phyloP scores from a whole-genome alignment of 2,329 filamentous ascomycete genomes.

The Aspergillus chevalieri region DNA sequence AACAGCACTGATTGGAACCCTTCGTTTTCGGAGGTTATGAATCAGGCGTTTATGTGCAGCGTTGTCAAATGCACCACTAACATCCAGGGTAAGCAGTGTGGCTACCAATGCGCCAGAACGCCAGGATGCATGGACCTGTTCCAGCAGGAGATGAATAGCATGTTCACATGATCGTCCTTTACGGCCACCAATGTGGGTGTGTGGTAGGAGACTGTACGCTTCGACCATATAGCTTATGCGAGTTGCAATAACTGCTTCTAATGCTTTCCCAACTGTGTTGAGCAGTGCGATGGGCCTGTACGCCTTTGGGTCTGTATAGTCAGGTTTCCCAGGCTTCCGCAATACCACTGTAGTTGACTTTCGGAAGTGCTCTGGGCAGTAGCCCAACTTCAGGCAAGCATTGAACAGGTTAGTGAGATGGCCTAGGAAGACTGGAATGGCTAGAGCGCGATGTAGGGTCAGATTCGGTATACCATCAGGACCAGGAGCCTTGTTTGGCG shows the following conservation, averaged over 20 bases:
- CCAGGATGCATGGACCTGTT: conserved; percentile 4
- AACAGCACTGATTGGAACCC: background rate
- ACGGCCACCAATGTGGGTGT: conserved; percentile 3
- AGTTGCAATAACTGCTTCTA: conserved; percentile 5
- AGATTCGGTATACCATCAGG: background rate
- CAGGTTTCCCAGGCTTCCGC: conserved; percentile 1
- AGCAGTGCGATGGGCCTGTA: conserved; percentile 11
- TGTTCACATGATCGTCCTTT: conserved; percentile 9
- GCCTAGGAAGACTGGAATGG: background rate
- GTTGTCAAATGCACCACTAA: conserved; percentile 9
- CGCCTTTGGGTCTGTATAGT: conserved; percentile 7
- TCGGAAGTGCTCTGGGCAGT: conserved; percentile 6
- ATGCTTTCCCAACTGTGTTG: conserved; percentile 8
- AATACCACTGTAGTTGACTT: conserved; percentile 3
- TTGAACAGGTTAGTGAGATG: conserved; percentile 1
- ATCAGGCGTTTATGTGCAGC: conserved; percentile 6
- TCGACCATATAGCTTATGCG: conserved; percentile 2
- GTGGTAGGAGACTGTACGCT: no score
- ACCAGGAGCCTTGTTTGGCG: background rate
- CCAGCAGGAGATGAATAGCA: conserved; percentile 6
- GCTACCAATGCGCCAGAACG: background rate
- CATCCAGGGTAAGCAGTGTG: conserved; percentile 8
- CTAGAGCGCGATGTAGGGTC: background rate
- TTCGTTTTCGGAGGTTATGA: conserved; percentile 4
- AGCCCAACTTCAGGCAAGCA: background rate